Conservation (phyloP, 148 eudicot genomes). For the Rhododendron griersonianum region DNA sequence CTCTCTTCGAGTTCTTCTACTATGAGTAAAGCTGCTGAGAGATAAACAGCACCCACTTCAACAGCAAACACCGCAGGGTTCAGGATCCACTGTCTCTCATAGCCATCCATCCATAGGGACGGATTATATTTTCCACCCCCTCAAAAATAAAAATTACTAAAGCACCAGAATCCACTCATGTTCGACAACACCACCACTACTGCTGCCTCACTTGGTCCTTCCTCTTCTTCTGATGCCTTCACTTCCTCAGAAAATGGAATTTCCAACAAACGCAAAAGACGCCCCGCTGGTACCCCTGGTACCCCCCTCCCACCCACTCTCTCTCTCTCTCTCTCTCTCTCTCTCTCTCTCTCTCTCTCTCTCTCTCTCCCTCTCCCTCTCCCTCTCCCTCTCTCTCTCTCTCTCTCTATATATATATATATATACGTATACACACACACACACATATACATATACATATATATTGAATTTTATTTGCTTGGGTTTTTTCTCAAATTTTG, state of each 20-base stretch:
- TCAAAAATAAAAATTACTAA: background rate
- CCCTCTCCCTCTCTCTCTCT: background rate
- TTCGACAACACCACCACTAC: slow-evolving; percentile 8
- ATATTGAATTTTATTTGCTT: background rate
- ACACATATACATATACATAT: background rate
- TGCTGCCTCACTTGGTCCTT: slow-evolving; percentile 12
- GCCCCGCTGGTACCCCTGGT: slow-evolving; percentile 98
- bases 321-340: background rate
- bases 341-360: background rate
- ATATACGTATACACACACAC: background rate
- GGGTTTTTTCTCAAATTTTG: background rate
- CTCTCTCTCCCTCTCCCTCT: background rate
- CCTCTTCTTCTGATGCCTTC: slow-evolving; percentile 29
- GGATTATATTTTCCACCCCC: background rate
- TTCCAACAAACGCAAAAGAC: slow-evolving; percentile 55
- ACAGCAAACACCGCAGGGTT: background rate
- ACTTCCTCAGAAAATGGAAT: slow-evolving; percentile 18
- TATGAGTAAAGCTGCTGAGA: slow-evolving; percentile 14
- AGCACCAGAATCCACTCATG: slow-evolving; percentile 1
- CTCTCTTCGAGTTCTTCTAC: slow-evolving; percentile 8
- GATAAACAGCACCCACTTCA: slow-evolving; percentile 8
- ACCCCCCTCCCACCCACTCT: background rate
- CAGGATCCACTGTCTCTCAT: background rate
- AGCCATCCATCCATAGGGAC: background rate
- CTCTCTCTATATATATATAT: background rate